phyloP scores from a whole-genome alignment of 208 protist genomes.

The Trypanosoma avium region DNA sequence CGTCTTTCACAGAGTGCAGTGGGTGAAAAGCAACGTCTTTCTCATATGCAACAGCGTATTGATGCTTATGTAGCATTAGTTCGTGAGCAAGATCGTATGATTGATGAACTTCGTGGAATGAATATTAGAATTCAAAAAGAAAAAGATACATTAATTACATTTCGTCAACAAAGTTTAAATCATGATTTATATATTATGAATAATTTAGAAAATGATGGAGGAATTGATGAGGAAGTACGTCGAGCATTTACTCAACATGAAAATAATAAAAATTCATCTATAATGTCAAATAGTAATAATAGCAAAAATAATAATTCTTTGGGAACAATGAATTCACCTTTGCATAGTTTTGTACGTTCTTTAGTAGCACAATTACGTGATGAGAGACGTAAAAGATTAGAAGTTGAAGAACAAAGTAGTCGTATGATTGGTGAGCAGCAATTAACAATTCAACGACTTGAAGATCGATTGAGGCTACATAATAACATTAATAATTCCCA shows the following conservation, averaged over 20 bases:
- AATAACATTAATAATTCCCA: background rate
- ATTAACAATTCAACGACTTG: conserved; percentile 31
- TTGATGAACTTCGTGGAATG: conserved; percentile 34
- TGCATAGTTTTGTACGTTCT: conserved; percentile 37
- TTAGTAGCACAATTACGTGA: conserved; percentile 47
- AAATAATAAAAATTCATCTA: background rate
- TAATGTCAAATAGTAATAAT: no score
- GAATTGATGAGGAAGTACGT: conserved; percentile 26
- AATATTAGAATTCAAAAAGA: conserved; percentile 36
- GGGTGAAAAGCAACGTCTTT: conserved; percentile 33
- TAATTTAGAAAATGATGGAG: conserved; percentile 14
- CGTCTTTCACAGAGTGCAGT: conserved; percentile 39
- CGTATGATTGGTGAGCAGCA: conserved; percentile 39
- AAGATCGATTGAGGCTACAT: conserved; percentile 27
- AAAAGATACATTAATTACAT: conserved; percentile 22
- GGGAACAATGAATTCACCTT: conserved; percentile 24
- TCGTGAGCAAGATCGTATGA: conserved; percentile 47
- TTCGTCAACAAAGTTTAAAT: conserved; percentile 38
- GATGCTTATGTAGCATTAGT: conserved; percentile 34
- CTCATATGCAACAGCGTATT: conserved; percentile 33
- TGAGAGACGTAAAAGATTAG: conserved; percentile 29
- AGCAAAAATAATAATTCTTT: conserved; percentile 11
- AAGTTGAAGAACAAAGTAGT: conserved; percentile 45
- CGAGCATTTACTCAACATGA: conserved; percentile 25
- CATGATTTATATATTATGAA: conserved; percentile 23